Evolutionary conservation across 2,329 filamentous ascomycete species (phyloP).

Genomic region (Sarocladium brachiariae): DNA sequence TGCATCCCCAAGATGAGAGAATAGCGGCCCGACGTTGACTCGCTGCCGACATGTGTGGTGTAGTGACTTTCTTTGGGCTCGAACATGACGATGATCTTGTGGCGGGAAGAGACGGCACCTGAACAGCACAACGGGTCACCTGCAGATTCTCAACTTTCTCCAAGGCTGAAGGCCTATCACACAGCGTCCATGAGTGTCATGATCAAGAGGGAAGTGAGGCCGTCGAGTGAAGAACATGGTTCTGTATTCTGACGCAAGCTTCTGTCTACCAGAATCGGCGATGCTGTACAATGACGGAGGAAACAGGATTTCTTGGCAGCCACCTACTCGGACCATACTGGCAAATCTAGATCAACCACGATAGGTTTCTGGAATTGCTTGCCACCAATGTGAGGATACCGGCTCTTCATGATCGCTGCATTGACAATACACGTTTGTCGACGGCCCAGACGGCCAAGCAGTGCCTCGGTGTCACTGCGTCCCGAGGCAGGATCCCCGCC

Average conservation of each 20-base stretch:
- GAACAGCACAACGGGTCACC: too few species aligned
- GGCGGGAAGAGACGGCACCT: not conserved
- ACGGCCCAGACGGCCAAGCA: conserved; percentile 35
- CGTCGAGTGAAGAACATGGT: not conserved
- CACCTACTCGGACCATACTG: conserved; percentile 32
- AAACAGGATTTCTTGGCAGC: not conserved
- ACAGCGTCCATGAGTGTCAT: not conserved
- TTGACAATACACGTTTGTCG: conserved; percentile 74
- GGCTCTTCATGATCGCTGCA: conserved; percentile 65
- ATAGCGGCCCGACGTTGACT: not conserved
- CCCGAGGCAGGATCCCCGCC: conserved; percentile 33
- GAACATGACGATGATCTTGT: not conserved
- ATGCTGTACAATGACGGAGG: not conserved
- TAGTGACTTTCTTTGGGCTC: not conserved
- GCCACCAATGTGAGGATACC: conserved; percentile 54
- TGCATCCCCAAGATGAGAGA: not conserved
- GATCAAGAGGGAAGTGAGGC: not conserved
- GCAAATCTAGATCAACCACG: conserved; percentile 74
- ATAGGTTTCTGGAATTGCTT: conserved; percentile 71
- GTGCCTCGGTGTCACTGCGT: conserved; percentile 33
- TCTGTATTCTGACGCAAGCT: not conserved
- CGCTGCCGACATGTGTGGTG: not conserved
- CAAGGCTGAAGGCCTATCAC: too few species aligned
- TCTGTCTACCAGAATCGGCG: not conserved
- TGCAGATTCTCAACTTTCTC: too few species aligned